Evolutionary conservation across 306 rosid genomes (phyloP).

Genomic region (Prunus salicina): DNA sequence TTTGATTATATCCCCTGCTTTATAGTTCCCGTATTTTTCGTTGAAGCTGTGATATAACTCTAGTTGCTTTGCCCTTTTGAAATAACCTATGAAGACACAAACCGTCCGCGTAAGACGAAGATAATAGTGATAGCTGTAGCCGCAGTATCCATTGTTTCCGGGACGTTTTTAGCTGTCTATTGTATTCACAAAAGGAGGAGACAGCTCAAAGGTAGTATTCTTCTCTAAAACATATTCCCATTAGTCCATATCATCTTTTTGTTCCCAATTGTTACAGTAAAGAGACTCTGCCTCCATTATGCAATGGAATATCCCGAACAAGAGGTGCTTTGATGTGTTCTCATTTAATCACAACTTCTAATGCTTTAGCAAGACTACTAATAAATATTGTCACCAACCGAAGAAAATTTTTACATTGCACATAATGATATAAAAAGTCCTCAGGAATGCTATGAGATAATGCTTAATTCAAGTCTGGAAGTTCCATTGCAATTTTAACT

Average conservation of each 20-base stretch:
- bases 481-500: neutral
- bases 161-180: slow-evolving; percentile 8
- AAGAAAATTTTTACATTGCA: neutral
- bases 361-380: neutral
- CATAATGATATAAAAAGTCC: neutral
- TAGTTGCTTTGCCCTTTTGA: neutral
- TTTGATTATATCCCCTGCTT: neutral
- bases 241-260: neutral
- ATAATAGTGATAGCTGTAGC: neutral
- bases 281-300: neutral
- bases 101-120: neutral
- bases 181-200: slow-evolving; percentile 12
- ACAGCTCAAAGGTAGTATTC: slow-evolving; percentile 17
- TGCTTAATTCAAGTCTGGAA: neutral
- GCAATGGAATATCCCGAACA: neutral
- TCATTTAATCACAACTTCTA: neutral
- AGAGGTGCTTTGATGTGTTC: neutral
- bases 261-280: neutral
- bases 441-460: too few relatives aligned
- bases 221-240: neutral
- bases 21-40: neutral
- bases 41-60: neutral
- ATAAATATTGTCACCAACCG: neutral
- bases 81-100: slow-evolving; percentile 5
- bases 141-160: neutral